Percentiles rank a stretch among this genome's conserved stretches.
These are phyloP conservation scores for Teratosphaeriaceae sp. DNA, from an alignment of 2,329 filamentous ascomycete species.

Conservation along the genomic window DNA sequence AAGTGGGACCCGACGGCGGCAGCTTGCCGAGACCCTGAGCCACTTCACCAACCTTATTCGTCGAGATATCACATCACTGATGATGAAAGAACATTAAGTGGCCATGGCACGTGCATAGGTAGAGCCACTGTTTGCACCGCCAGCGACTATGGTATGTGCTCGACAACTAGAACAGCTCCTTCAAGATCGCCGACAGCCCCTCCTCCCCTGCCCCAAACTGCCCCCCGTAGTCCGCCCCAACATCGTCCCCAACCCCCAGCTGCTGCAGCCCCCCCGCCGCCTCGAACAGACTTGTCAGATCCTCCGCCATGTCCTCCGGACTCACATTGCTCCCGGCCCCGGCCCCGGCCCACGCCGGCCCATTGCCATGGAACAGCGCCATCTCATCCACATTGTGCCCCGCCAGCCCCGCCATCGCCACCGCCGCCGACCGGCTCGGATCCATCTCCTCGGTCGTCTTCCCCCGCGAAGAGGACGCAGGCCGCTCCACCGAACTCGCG, in stretches of 20 bases:
- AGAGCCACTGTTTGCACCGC: no score
- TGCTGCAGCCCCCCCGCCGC: slow-evolving; percentile 49
- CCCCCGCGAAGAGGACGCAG: not conserved
- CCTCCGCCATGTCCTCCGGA: slow-evolving; percentile 56
- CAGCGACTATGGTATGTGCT: not conserved
- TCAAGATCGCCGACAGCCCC: slow-evolving; percentile 53
- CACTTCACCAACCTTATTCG: not conserved
- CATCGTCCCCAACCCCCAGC: slow-evolving; percentile 14
- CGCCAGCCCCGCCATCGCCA: slow-evolving; percentile 60
- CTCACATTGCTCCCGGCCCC: slow-evolving; percentile 37
- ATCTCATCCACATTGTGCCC: slow-evolving; percentile 55
- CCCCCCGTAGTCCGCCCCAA: slow-evolving; percentile 21
- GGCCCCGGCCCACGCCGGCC: slow-evolving; percentile 14
- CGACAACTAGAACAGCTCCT: slow-evolving; percentile 48
- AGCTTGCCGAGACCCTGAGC: not conserved
- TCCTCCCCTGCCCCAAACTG: slow-evolving; percentile 53
- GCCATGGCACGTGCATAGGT: no score
- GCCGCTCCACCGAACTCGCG: not conserved
- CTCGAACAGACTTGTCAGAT: slow-evolving; percentile 58
- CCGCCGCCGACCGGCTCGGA: slow-evolving; percentile 54
- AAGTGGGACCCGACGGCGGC: no score
- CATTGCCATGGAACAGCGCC: slow-evolving; percentile 37
- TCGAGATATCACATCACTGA: no score
- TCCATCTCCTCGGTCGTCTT: slow-evolving; percentile 35
- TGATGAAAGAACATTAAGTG: not conserved